Evolutionary conservation across 768 basidiomycete genomes (phyloP).

Genomic region (Auricularia cornea): DNA sequence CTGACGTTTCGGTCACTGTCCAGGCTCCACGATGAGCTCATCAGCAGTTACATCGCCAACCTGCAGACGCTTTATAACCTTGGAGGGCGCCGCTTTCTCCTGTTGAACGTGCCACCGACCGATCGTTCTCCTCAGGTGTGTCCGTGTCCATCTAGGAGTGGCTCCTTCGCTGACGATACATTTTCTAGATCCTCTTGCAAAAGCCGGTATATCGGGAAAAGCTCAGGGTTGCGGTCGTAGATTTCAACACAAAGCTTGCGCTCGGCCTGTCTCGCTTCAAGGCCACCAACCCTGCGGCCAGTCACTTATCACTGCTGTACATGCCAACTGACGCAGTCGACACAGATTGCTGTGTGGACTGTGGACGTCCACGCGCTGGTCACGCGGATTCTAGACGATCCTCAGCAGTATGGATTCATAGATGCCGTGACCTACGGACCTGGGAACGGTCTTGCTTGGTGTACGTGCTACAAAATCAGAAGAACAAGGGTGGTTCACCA

Average conservation of each 20-base stretch:
- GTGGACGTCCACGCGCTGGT: background rate
- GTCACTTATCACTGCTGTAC: slow-evolving; percentile 8
- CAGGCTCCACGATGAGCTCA: slow-evolving; percentile 41
- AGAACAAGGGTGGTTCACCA: too few relatives aligned
- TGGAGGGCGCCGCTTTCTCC: slow-evolving; percentile 55
- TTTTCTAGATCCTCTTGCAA: too few relatives aligned
- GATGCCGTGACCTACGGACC: background rate
- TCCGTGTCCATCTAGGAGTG: too few relatives aligned
- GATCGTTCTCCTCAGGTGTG: slow-evolving; percentile 47
- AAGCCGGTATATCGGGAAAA: slow-evolving; percentile 12
- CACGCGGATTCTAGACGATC: background rate
- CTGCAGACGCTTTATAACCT: slow-evolving; percentile 41
- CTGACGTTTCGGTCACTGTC: too few relatives aligned
- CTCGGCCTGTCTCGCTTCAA: slow-evolving; percentile 33
- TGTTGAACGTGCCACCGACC: slow-evolving; percentile 55
- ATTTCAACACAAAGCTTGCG: slow-evolving; percentile 44
- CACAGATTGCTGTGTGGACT: background rate
- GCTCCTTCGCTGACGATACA: too few relatives aligned
- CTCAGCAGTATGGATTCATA: background rate
- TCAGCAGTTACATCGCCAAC: slow-evolving; percentile 42
- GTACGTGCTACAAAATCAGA: too few relatives aligned
- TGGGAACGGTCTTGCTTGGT: background rate
- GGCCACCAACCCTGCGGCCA: slow-evolving; percentile 37
- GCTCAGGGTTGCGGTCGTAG: slow-evolving; percentile 39
- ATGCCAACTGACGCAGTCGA: background rate